phyloP scores from a whole-genome alignment of 164 flowering plant species.

The Brasenia schreberi region DNA sequence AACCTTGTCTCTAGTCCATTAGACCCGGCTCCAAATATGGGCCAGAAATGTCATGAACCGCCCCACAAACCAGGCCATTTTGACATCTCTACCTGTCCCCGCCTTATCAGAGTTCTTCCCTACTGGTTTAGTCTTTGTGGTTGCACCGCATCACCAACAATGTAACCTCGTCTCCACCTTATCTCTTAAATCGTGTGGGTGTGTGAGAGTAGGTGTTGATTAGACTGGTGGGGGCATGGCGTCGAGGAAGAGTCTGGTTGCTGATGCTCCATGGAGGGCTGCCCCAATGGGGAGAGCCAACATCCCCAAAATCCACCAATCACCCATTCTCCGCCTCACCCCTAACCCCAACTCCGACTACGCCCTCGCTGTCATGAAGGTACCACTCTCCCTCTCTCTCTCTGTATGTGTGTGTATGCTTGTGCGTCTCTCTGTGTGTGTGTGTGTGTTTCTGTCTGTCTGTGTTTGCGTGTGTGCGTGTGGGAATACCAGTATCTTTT shows the following conservation, averaged over 20 bases:
- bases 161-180: too few species aligned
- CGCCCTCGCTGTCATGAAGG: constrained; percentile 72
- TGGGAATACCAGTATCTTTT: neutral
- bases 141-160: too few species aligned
- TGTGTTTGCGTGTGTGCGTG: too few species aligned
- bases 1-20: too few species aligned
- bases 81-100: too few species aligned
- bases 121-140: too few species aligned
- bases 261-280: constrained; percentile 88
- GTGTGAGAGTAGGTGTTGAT: too few species aligned
- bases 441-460: constrained; percentile 1
- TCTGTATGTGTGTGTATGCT: neutral
- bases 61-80: too few species aligned
- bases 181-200: too few species aligned
- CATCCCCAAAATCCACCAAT: constrained; percentile 69
- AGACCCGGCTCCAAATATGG: too few species aligned
- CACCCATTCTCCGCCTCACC: constrained; percentile 59
- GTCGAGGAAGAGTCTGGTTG: constrained; percentile 17
- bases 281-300: constrained; percentile 24
- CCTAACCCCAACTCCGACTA: constrained; percentile 38
- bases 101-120: too few species aligned
- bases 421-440: neutral
- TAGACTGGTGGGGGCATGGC: neutral
- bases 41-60: too few species aligned
- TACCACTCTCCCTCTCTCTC: constrained; percentile 7